Base-by-base conservation (phyloP, 371 early-diverging fungal species). In the Mortierella sp. region DNA sequence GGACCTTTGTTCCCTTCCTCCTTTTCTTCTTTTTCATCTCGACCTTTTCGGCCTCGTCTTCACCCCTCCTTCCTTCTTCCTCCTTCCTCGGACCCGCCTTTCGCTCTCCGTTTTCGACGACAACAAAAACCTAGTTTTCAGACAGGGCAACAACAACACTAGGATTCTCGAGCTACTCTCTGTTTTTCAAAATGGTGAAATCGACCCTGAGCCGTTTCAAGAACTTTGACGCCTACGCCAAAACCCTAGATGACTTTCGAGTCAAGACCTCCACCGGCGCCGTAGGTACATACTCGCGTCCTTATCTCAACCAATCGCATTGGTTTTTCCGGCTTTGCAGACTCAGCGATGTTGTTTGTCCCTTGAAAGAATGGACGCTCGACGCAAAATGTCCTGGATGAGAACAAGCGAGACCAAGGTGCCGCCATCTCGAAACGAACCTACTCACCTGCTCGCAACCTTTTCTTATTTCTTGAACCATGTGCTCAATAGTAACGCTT, bases 231-330 rank as follows among this genome's bases (percentile, higher is more conserved):
- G 97, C 97, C 16, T 99, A 98, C 83, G 99, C 99, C 27, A 99
- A 99, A 83, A 97, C 99, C 3, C 90, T 97, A 41, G 99, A 99
- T 77, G 98, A 99, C 88, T 98, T 99, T 88, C 93, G 96, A 72
- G 91, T 97, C 49, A 96, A 96, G 88, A 98, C 99, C 18, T 90
- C 91, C 32, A 89, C 96, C 2, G 99, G 98, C 71, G 98, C 97
- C 21, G 77, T 89, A 63, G 95, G 97, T 96, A 93, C 58, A 24
- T 12, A 18, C 12, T 4, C 29, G 12, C 80, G 12, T 60, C 11
- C 21, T 46, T 7, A 4, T 8, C 18, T 6, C 24, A 41, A 21
- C 2, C 35, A 10, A 63, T 35, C 4, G 21, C 41, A 21, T 38
- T 10, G 21, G 1, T 35, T 3, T 27, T 3, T 41, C 3, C 7